Evolutionary conservation across 1,284 basidiomycete species (phyloP), one percentile per base, ranked within the genome.

Genomic region (Trichosporon ovoides): DNA sequence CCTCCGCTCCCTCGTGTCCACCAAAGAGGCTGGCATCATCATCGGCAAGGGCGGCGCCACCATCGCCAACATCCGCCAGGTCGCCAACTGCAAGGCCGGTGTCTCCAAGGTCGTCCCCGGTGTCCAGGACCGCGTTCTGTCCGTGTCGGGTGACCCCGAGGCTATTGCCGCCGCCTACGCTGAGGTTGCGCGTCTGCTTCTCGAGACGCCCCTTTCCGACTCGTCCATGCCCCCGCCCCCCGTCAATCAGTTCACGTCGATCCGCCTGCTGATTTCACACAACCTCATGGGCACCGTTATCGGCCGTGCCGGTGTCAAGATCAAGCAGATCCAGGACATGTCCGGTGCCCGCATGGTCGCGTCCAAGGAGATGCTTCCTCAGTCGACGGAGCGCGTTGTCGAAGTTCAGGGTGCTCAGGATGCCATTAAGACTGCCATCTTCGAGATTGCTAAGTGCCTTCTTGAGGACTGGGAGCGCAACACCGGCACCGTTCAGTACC

Each of bases 231-330:
- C 88, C 83, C 82, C 85, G 61, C 77, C 80, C 31, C 78, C 79
- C n/a, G 83, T 87, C 63, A 79, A 84, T 66, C 81, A 87, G 52
- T 86, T 91, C 77, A 93, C 92, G 56, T 89, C 92, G 61, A 87
- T 98, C 74, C 90, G 92, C 60, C 89, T 96, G 64, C 85, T 99
- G 71, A 92, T 99, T 75, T 96, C 93, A 55, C 94, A 98, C 81
- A 95, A 96, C 77, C 85, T 98, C 66, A 99, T 99, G 96, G 96
- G 96, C 56, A 95, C 93, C 58, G 91, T 99, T 78, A 99, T 99
- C 70, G 96, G 96, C 66, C 91, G 95, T 69, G 88, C 81, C 60
- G 96, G 96, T 65, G 86, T 91, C 77, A 98, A 98, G 85, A 99
- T 99, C 80, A 98, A 98, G 82, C 91, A 94, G 76, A 99, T 99